phyloP scores from a whole-genome alignment of 2,329 filamentous ascomycete species.

The Paradendryphiella salina region DNA sequence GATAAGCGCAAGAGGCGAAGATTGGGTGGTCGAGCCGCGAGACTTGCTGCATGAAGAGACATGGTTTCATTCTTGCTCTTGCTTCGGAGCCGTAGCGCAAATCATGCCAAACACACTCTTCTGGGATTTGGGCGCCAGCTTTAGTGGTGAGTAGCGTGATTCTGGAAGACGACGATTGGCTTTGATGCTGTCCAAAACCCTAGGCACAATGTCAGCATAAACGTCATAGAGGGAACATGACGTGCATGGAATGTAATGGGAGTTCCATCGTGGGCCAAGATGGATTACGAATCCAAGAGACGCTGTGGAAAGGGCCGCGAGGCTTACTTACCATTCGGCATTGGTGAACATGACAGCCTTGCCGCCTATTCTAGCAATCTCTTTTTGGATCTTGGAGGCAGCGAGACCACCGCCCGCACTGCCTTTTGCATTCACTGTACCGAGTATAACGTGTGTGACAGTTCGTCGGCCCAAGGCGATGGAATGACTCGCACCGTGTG shows the following conservation, averaged over 20 bases:
- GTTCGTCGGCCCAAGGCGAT: constrained; percentile 70
- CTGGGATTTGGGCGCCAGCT: constrained; percentile 34
- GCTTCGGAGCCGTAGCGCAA: constrained; percentile 5
- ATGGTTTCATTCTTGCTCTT: constrained; percentile 13
- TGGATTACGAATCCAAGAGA: background rate
- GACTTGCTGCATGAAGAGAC: no score
- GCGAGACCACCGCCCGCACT: constrained; percentile 76
- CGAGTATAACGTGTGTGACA: constrained; percentile 86
- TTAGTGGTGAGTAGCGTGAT: constrained; percentile 62
- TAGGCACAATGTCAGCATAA: constrained; percentile 42
- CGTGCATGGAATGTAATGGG: constrained; percentile 2
- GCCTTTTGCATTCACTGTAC: constrained; percentile 45
- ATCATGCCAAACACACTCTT: constrained; percentile 29
- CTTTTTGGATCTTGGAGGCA: constrained; percentile 76
- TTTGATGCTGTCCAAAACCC: constrained; percentile 82
- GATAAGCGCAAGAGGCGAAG: no score
- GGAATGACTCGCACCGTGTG: constrained; percentile 73
- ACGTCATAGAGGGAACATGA: background rate
- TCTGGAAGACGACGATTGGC: constrained; percentile 75
- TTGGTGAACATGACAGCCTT: constrained; percentile 76
- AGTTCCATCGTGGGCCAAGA: background rate
- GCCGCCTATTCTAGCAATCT: constrained; percentile 69
- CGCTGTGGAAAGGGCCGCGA: background rate
- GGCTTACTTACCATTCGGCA: constrained; percentile 67
- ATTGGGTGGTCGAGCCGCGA: no score